Evolutionary conservation across 805 yeast genomes (phyloP), one percentile per base, ranked within the genome.

Genomic region (Monosporozyma siamensis): DNA sequence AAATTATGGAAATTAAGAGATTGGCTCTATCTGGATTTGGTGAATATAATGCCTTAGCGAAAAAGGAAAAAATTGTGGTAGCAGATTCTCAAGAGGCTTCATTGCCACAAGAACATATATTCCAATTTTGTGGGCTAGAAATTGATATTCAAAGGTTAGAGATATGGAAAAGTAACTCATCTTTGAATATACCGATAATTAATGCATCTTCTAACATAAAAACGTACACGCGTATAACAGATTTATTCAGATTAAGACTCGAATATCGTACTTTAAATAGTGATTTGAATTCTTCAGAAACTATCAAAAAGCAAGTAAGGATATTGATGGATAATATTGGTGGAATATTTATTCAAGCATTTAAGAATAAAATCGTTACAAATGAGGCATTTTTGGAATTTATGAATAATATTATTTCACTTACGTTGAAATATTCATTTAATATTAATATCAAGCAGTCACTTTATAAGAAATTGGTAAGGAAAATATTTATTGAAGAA

Each of bases 11-110:
- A 3, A 57, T 71, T 32, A 50, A 56, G 36, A 44, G 44, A 1
- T 18, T 58, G 6, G 64, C 71, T 31, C 40, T 50, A 1, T 35
- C 50, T 12, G 74, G 75, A 2, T 66, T 75, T 39, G 52, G 59
- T 0, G 68, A 67, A 2, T 77, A 67, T 44, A 69, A 71, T 21
- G 66, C 72, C 0, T 45, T 23, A 34, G 64, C 67, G 15, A 75
- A 68, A 25, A 55, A 56, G 38, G 58, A 54, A 29, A 81, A 70
- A 49, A 66, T 70, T 4, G 42, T 52, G 11, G 45, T 52, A 15
- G 43, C 26, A 55, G 59, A 45, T 53, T 63, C 52, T 43, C 50
- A 35, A 39, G 20, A 7, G 10, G 36, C 35, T n/a, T n/a, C n/a
- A 5, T n/a, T 34, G 29, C 20, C 23, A 10, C 39, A 34, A 6